Conservation (phyloP, 1,284 basidiomycete species). For the Neonothopanus nambi region DNA sequence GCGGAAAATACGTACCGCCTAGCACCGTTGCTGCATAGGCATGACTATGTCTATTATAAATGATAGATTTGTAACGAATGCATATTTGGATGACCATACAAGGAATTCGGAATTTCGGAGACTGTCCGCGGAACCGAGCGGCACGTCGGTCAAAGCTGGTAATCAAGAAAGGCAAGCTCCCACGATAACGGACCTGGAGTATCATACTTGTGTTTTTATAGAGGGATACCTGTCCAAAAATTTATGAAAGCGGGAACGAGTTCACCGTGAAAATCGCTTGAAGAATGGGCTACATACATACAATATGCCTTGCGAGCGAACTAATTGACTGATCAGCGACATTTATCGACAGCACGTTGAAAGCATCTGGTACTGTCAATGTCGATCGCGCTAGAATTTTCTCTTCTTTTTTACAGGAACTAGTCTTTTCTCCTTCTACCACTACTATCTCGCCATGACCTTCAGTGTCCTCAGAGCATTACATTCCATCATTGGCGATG, state of each 20-base stretch:
- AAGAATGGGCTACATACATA: too few species aligned
- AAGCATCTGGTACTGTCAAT: too few species aligned
- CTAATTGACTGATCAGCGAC: not conserved
- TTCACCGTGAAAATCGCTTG: too few species aligned
- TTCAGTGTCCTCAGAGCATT: constrained; percentile 63
- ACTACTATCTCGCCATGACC: constrained; percentile 40
- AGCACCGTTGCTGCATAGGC: constrained; percentile 15
- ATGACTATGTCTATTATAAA: not conserved
- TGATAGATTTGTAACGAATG: too few species aligned
- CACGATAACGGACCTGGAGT: too few species aligned
- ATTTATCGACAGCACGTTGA: not conserved
- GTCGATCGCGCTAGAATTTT: too few species aligned
- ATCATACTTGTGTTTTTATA: too few species aligned
- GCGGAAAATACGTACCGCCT: constrained; percentile 41
- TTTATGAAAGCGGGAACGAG: too few species aligned
- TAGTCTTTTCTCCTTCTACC: constrained; percentile 4
- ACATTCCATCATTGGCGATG: constrained; percentile 64
- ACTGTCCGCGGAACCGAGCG: constrained; percentile 3
- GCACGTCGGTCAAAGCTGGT: constrained; percentile 5
- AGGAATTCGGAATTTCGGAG: not conserved
- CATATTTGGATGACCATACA: not conserved
- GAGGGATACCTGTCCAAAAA: too few species aligned
- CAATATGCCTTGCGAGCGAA: too few species aligned
- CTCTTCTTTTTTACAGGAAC: not conserved
- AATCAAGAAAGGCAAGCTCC: too few species aligned